A percentile compares a stretch with the other conserved stretches of the same genome.
Evolutionary conservation across 192 early-diverging fungal genomes (phyloP).

Genomic region (Chytriomyces confervae): DNA sequence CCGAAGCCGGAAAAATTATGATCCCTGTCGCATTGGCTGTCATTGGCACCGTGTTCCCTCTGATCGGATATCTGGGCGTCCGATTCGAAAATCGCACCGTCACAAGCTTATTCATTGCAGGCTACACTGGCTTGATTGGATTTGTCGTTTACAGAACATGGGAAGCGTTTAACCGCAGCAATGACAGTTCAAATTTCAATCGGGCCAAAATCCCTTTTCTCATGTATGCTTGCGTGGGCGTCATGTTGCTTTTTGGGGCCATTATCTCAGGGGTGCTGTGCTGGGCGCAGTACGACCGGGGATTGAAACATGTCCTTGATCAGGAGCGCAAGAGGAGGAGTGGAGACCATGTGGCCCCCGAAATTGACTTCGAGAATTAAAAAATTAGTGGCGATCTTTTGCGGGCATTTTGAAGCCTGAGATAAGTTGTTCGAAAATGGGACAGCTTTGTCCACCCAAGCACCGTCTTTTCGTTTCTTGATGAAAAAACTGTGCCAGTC

Average conservation of each 20-base stretch:
- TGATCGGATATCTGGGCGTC: neutral
- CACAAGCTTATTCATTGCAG: neutral
- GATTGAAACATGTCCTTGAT: slow-evolving; percentile 4
- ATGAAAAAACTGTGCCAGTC: too few relatives aligned
- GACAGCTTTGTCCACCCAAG: too few relatives aligned
- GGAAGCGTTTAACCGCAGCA: neutral
- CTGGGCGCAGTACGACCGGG: neutral
- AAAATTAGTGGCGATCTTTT: neutral
- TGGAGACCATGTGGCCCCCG: neutral
- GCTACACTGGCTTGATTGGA: neutral
- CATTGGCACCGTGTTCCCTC: neutral
- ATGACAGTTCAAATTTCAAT: neutral
- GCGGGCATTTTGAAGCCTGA: too few relatives aligned
- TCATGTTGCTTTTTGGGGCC: neutral
- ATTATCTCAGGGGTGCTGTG: neutral
- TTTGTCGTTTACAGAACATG: neutral
- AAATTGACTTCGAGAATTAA: slow-evolving; percentile 18
- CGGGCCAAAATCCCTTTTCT: slow-evolving; percentile 8
- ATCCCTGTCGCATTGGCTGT: neutral
- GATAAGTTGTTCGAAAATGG: too few relatives aligned
- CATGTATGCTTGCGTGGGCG: neutral
- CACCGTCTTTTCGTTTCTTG: too few relatives aligned
- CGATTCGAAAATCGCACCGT: neutral
- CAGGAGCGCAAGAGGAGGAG: neutral
- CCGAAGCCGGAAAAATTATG: neutral